These are phyloP conservation scores for Avena insularis DNA, from an alignment of 176 grass and related monocot species.

Conservation along the genomic window DNA sequence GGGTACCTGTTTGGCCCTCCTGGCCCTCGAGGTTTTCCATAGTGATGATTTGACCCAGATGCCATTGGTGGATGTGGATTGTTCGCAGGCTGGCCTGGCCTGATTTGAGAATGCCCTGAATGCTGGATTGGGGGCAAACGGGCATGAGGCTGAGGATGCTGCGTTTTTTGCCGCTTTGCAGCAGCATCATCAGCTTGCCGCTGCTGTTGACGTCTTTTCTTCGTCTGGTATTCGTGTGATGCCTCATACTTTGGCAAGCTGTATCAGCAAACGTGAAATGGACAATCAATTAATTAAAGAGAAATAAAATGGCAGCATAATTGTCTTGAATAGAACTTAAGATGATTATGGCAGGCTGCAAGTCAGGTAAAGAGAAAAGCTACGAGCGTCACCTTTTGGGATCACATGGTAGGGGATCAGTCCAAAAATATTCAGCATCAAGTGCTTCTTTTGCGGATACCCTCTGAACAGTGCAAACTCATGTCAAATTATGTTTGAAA, in stretches of 20 bases:
- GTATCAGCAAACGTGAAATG: constrained; percentile 21
- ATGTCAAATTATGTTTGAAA: constrained; percentile 39
- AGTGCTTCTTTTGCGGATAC: constrained; percentile 74
- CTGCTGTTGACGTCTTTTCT: constrained; percentile 76
- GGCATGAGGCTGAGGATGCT: constrained; percentile 62
- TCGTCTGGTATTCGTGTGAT: constrained; percentile 71
- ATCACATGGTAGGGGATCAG: constrained; percentile 77
- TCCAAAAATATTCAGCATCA: constrained; percentile 85
- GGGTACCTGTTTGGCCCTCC: constrained; percentile 65
- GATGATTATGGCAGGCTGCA: neutral
- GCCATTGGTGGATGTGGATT: constrained; percentile 61
- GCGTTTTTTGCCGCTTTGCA: constrained; percentile 64
- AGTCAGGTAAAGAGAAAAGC: neutral
- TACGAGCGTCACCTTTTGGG: constrained; percentile 62
- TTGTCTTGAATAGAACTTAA: neutral
- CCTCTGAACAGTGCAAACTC: constrained; percentile 53
- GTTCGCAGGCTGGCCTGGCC: constrained; percentile 62
- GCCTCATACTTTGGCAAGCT: constrained; percentile 81
- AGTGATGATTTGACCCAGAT: constrained; percentile 58
- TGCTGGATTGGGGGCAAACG: constrained; percentile 76
- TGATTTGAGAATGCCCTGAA: constrained; percentile 54
- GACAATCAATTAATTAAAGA: neutral
- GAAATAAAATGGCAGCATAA: neutral
- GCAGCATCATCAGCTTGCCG: constrained; percentile 72
- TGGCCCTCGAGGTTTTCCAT: constrained; percentile 60